These are phyloP conservation scores for Sanghuangporus baumii DNA, from an alignment of 1,284 basidiomycete species.

Conservation along the genomic window DNA sequence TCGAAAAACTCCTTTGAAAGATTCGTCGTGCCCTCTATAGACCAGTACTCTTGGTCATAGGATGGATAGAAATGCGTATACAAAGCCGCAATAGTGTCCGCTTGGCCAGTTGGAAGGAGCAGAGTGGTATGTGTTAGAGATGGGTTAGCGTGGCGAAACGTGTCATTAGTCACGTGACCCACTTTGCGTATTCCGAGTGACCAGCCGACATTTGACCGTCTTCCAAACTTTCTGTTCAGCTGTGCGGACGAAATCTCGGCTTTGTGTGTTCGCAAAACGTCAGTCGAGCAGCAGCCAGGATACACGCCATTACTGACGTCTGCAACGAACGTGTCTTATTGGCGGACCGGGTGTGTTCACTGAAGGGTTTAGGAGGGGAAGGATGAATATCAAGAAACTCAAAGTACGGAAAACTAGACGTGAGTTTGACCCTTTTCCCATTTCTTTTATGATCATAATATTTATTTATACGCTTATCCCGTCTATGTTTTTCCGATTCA, in stretches of 20 bases:
- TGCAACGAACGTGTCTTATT: not conserved
- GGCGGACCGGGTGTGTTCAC: not conserved
- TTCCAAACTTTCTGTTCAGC: not conserved
- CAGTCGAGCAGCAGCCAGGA: not conserved
- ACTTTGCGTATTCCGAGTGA: not conserved
- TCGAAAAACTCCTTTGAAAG: not conserved
- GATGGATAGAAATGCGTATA: not conserved
- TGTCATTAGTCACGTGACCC: slow-evolving; percentile 4
- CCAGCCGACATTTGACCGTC: slow-evolving; percentile 5
- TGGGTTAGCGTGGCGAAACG: slow-evolving; percentile 1
- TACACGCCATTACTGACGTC: not conserved
- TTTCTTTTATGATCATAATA: slow-evolving; percentile 10
- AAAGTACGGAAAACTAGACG: slow-evolving; percentile 78
- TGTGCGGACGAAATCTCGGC: not conserved
- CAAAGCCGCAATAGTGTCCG: not conserved
- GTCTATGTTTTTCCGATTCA: not conserved
- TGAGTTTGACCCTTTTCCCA: slow-evolving; percentile 26
- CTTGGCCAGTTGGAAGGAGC: not conserved
- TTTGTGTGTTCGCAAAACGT: not conserved
- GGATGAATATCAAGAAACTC: slow-evolving; percentile 70
- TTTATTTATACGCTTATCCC: not conserved
- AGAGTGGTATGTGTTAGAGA: not conserved
- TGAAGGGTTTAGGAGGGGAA: slow-evolving; percentile 25
- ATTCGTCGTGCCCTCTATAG: not conserved
- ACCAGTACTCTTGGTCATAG: not conserved